A percentile compares a stretch with the other conserved stretches of the same genome.
Conservation (phyloP, 768 basidiomycete genomes). For the Asterophora lycoperdoides region DNA sequence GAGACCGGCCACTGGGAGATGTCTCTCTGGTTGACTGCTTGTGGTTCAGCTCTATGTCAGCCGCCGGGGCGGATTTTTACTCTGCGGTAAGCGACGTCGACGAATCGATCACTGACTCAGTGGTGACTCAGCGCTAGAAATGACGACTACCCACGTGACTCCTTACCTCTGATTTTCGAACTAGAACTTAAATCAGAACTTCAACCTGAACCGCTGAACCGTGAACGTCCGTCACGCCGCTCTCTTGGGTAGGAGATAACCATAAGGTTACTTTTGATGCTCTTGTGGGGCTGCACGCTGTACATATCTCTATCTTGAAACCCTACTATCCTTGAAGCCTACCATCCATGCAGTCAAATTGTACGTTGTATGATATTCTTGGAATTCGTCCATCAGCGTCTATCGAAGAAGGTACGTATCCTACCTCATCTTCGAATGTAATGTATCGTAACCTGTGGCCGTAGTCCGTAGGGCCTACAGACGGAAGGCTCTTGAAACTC, state of each 20-base stretch:
- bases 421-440: background rate
- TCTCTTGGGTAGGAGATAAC: background rate
- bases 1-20: background rate
- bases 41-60: no score
- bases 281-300: background rate
- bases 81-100: no score
- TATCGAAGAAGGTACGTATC: constrained; percentile 46
- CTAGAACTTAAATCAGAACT: background rate
- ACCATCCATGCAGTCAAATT: constrained; percentile 25
- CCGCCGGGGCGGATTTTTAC: no score
- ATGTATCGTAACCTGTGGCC: background rate
- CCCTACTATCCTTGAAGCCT: constrained; percentile 9
- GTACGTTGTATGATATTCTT: constrained; percentile 39
- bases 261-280: constrained; percentile 8
- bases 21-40: no score
- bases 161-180: background rate
- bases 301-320: constrained; percentile 7
- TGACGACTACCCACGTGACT: constrained; percentile 7
- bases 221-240: no score
- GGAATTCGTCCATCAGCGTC: constrained; percentile 41
- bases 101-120: no score
- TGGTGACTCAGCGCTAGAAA: no score
- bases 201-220: constrained; percentile 2
- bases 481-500: constrained; percentile 63
- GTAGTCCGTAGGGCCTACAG: constrained; percentile 67